phyloP scores from a whole-genome alignment of 345 rosid genomes.

The Dovyalis caffra region DNA sequence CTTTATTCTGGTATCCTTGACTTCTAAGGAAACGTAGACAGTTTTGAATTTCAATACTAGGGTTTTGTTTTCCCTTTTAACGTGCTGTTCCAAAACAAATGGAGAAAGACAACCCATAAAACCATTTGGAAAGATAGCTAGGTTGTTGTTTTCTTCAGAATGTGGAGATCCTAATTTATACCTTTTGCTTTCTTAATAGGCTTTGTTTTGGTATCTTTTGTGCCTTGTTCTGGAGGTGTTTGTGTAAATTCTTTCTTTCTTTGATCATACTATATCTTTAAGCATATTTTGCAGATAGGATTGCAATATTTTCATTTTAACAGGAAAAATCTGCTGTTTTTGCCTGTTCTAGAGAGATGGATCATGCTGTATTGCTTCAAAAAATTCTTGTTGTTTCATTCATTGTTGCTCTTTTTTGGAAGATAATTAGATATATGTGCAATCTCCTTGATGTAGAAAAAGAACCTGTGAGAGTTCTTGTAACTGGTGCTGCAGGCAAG shows the following conservation, averaged over 20 bases:
- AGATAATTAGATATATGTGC: slow-evolving; percentile 57
- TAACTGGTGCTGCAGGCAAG: slow-evolving; percentile 88
- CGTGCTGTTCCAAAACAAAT: too few relatives aligned
- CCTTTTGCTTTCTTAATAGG: too few relatives aligned
- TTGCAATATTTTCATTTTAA: slow-evolving; percentile 14
- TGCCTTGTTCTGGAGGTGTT: slow-evolving; percentile 8
- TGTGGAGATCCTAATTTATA: slow-evolving; percentile 17
- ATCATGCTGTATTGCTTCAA: slow-evolving; percentile 38
- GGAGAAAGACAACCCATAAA: background rate
- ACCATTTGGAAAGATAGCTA: background rate
- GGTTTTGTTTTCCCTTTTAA: too few relatives aligned
- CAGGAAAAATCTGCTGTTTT: too few relatives aligned
- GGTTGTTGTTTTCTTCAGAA: slow-evolving; percentile 28
- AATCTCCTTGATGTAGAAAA: slow-evolving; percentile 48
- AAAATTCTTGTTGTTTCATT: slow-evolving; percentile 46
- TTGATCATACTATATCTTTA: background rate
- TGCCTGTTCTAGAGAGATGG: background rate
- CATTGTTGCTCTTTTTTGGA: slow-evolving; percentile 47
- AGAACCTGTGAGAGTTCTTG: slow-evolving; percentile 58
- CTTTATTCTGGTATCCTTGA: too few relatives aligned
- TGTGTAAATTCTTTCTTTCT: slow-evolving; percentile 12
- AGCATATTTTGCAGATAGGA: background rate
- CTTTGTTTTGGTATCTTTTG: slow-evolving; percentile 20
- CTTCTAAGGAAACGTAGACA: too few relatives aligned
- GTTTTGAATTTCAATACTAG: too few relatives aligned